Conservation (phyloP, 352 stramenopile species). For the Peronospora destructor region DNA sequence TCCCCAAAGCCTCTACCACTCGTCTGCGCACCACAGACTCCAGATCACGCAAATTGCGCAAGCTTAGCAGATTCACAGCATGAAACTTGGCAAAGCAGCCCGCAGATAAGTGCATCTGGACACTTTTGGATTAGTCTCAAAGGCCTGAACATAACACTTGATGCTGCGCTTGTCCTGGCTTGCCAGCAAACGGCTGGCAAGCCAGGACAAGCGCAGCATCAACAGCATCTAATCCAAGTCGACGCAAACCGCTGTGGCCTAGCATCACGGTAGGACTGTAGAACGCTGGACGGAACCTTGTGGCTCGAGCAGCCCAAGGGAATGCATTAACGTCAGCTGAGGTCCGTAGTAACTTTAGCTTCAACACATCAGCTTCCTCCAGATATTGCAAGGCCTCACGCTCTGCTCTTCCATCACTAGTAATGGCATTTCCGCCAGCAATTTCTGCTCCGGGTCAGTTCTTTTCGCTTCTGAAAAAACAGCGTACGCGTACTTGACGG, state of each 20-base stretch:
- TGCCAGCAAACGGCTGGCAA: conserved; percentile 45
- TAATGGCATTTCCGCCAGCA: conserved; percentile 29
- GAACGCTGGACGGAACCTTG: conserved; percentile 36
- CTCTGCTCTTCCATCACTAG: conserved; percentile 29
- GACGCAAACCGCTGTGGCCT: conserved; percentile 33
- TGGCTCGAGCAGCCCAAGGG: conserved; percentile 20
- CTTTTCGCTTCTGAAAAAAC: conserved; percentile 22
- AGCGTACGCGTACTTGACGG: conserved; percentile 17
- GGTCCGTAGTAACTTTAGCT: not conserved
- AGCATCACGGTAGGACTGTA: conserved; percentile 45
- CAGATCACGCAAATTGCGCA: conserved; percentile 38
- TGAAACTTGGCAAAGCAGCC: conserved; percentile 21
- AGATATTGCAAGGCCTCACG: conserved; percentile 26
- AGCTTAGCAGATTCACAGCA: conserved; percentile 43
- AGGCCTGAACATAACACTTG: conserved; percentile 47
- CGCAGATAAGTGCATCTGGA: conserved; percentile 11
- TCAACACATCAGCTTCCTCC: conserved; percentile 15
- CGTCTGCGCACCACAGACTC: conserved; percentile 31
- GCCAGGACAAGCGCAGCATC: conserved; percentile 58
- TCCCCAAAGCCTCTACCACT: conserved; percentile 26
- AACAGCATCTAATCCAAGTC: conserved; percentile 32
- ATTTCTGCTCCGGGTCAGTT: conserved; percentile 33
- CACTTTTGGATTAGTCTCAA: conserved; percentile 3
- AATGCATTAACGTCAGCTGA: conserved; percentile 27
- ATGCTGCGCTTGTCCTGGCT: conserved; percentile 61